Conservation (phyloP, 2,329 filamentous ascomycete genomes). For the Zasmidium cellare region DNA sequence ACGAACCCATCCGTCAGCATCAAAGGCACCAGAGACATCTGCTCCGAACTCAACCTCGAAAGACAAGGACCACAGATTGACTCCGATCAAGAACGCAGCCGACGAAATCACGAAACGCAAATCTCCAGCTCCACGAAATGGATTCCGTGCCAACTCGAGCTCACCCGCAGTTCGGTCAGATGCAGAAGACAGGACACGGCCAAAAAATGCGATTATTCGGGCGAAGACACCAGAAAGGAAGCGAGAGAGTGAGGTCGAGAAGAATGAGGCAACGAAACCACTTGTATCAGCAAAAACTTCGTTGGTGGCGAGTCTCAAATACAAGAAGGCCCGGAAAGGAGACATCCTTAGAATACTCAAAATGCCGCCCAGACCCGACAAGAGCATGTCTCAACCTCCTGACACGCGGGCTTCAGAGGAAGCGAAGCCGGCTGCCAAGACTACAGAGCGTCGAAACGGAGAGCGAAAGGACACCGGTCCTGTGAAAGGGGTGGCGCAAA, state of each 20-base stretch:
- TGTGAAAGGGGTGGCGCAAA: conserved; percentile 31
- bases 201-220: conserved; percentile 10
- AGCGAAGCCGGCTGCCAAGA: conserved; percentile 8
- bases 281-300: conserved; percentile 5
- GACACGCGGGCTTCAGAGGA: conserved; percentile 7
- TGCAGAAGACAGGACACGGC: conserved; percentile 18
- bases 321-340: conserved; percentile 26
- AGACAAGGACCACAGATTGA: conserved; percentile 24
- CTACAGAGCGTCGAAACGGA: conserved; percentile 14
- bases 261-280: conserved; percentile 12
- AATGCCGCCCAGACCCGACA: conserved; percentile 26
- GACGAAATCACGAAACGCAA: conserved; percentile 25
- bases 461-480: conserved; percentile 16
- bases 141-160: conserved; percentile 29
- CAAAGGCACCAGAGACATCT: conserved; percentile 18
- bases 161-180: conserved; percentile 28
- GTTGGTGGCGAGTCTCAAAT: conserved; percentile 31
- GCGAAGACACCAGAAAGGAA: conserved; percentile 17
- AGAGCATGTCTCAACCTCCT: conserved; percentile 5
- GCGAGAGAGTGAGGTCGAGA: conserved; percentile 24
- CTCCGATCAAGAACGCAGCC: conserved; percentile 18
- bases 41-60: conserved; percentile 19
- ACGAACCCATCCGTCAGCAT: conserved; percentile 24
- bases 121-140: conserved; percentile 31
- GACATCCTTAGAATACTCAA: conserved; percentile 31